phyloP scores from a whole-genome alignment of 2,329 filamentous ascomycete species.

The Aspergillus piperis region DNA sequence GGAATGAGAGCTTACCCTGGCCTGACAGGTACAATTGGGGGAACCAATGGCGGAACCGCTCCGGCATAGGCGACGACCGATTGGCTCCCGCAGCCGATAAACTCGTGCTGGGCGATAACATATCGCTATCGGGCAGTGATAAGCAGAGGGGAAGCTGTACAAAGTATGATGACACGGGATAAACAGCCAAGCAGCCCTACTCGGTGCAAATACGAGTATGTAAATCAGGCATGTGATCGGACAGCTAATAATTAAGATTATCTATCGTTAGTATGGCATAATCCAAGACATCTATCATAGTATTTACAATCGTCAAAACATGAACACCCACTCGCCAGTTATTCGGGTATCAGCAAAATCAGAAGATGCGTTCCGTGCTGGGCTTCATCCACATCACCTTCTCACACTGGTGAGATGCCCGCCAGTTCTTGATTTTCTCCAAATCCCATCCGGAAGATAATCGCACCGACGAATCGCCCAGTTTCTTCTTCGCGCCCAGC shows the following conservation, averaged over 20 bases:
- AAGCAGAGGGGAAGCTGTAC: background rate
- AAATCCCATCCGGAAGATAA: constrained; percentile 32
- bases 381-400: constrained; percentile 14
- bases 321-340: background rate
- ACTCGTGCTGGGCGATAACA: background rate
- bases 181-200: no score
- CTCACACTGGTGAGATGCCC: constrained; percentile 21
- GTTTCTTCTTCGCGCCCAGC: constrained; percentile 21
- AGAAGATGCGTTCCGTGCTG: constrained; percentile 14
- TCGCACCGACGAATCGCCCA: constrained; percentile 10
- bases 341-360: background rate
- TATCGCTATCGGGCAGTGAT: background rate
- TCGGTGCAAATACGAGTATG: background rate
- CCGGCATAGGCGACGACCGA: background rate
- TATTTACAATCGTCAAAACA: constrained; percentile 9
- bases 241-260: background rate
- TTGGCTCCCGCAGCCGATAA: background rate
- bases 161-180: no score
- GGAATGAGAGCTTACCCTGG: background rate
- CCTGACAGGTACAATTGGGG: background rate
- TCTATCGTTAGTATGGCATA: constrained; percentile 2
- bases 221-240: background rate
- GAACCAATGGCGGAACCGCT: background rate
- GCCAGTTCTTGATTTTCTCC: constrained; percentile 27
- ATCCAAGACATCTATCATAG: constrained; percentile 4